These are phyloP conservation scores for Sclerotiophoma versabilis DNA, from an alignment of 2,329 filamentous ascomycete species.

Conservation along the genomic window DNA sequence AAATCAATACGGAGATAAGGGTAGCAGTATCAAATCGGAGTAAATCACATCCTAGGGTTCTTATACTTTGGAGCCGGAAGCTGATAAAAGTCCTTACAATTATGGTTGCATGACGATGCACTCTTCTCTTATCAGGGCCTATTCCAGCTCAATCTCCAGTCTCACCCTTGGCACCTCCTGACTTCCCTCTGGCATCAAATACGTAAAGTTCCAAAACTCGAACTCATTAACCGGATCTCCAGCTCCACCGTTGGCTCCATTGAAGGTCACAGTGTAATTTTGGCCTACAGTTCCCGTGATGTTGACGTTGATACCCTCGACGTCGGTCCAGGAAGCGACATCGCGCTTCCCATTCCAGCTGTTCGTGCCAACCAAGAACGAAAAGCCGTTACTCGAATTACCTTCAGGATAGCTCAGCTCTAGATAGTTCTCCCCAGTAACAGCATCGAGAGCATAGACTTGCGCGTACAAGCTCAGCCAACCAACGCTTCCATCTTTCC, in stretches of 20 bases:
- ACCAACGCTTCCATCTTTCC: constrained; percentile 38
- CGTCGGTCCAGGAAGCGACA: constrained; percentile 56
- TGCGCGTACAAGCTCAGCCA: constrained; percentile 42
- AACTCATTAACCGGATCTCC: constrained; percentile 50
- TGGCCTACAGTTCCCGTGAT: constrained; percentile 56
- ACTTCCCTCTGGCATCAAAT: constrained; percentile 45
- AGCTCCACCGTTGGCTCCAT: constrained; percentile 51
- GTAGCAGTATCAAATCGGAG: no score
- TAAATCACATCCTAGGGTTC: no score
- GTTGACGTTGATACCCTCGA: constrained; percentile 57
- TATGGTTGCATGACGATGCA: no score
- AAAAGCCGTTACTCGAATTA: constrained; percentile 58
- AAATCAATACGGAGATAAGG: no score
- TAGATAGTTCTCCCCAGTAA: constrained; percentile 46
- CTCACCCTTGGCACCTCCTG: constrained; percentile 33
- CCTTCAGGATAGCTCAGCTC: constrained; percentile 63
- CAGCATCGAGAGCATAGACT: constrained; percentile 30
- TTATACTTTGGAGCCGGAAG: no score
- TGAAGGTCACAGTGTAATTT: constrained; percentile 54
- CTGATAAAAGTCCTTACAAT: no score
- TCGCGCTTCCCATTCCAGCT: constrained; percentile 54
- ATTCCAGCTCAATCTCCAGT: constrained; percentile 31
- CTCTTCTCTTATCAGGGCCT: no score
- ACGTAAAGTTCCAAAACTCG: constrained; percentile 54
- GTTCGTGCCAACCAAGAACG: constrained; percentile 57